Base-by-base conservation (phyloP, 2,329 filamentous ascomycete genomes). In the Lecanicillium sp. region DNA sequence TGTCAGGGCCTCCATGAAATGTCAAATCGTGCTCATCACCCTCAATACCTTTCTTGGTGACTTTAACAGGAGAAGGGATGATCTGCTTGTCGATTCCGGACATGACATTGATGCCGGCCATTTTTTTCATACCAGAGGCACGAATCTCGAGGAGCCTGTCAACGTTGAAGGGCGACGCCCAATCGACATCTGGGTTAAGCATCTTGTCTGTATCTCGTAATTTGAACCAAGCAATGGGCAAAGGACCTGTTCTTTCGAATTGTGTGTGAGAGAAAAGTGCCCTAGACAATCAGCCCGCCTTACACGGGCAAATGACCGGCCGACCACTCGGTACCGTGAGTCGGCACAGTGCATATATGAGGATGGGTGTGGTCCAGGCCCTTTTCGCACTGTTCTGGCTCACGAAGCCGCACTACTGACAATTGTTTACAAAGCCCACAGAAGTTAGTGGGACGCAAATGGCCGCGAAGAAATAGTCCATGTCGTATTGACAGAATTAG, bases 1-100 rank as follows among this genome's bases (percentile, higher is more conserved):
- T 85, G 51, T 86, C 82, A 0, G 65, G 61, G 0, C 80, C 79
- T 6, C 80, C 79, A 50, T 85, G 82, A 44, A 79, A 78, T 1
- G 73, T 75, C 21, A 70, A 73, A 45, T 83, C 79, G 49, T 84
- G 81, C 56, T 84, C 78, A 51, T 85, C 82, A 5, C 65, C 72
- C 14, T 74, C 69, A 12, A 83, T 70, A 0, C 81, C 81, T 2
- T 72, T 55, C 17, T 62, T 66, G 2, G 61, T 65, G 29, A 82
- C 68, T 3, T 66, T 60, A 3, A 80, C 65, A 0, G 71, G 70
- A 0, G 67, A 72, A 2, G 62, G 26, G 6, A 72, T 66, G 2
- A 68, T 46, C 0, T 54, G 56, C 57, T 83, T 83, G 63, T 78
- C 72, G 51, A 84, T 84, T 1, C 76, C 80, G 0, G 76, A 75